A percentile compares a stretch with the other conserved stretches of the same genome.
Evolutionary conservation across 108 stramenopile genomes (phyloP).

Genomic region (Cyclotella baltica): DNA sequence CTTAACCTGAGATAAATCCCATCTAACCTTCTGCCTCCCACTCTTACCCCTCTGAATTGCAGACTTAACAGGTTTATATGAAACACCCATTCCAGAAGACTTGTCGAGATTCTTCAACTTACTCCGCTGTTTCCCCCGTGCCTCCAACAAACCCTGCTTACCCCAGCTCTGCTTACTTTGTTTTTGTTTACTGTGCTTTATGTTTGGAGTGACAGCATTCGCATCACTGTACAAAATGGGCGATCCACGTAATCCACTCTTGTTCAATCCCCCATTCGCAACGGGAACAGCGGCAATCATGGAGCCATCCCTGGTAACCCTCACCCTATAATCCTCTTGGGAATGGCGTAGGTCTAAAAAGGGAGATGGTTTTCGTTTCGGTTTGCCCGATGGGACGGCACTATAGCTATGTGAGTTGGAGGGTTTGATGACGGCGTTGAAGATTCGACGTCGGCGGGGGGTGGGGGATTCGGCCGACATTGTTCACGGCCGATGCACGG

Average conservation of each 20-base stretch:
- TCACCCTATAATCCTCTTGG: conserved; percentile 34
- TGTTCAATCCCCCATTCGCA: background rate
- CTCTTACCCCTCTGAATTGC: background rate
- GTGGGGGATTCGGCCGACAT: no score
- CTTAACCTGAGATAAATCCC: conserved; percentile 16
- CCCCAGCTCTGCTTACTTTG: background rate
- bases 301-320: conserved; percentile 41
- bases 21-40: conserved; percentile 11
- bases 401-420: background rate
- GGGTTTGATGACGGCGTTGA: background rate
- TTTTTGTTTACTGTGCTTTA: background rate
- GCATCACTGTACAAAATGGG: conserved; percentile 39
- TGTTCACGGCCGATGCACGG: no score
- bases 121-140: conserved; percentile 40
- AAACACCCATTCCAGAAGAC: background rate
- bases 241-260: conserved; percentile 1
- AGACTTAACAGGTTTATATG: background rate
- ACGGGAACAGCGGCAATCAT: conserved; percentile 51
- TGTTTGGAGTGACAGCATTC: background rate
- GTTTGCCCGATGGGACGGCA: background rate
- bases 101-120: conserved; percentile 26
- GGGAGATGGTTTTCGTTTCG: background rate
- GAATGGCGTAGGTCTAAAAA: no score
- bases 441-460: background rate
- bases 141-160: conserved; percentile 32